A percentile compares a stretch with the other conserved stretches of the same genome.
These are phyloP conservation scores for Fragilariopsis cylindrus DNA, from an alignment of 108 stramenopile genomes.

Conservation along the genomic window DNA sequence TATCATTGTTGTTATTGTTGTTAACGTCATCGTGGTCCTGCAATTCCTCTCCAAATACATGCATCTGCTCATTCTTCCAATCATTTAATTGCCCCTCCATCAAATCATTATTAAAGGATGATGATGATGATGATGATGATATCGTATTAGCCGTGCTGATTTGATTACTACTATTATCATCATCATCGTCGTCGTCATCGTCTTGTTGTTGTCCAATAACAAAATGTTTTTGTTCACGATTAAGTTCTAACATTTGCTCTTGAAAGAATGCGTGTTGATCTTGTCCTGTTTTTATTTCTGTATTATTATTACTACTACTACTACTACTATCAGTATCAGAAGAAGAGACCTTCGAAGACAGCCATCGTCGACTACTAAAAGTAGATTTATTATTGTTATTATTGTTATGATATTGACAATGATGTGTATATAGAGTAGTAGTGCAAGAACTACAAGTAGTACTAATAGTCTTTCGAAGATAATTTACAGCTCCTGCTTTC, in stretches of 20 bases:
- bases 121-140: not conserved
- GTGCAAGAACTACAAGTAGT: no score
- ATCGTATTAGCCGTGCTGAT: not conserved
- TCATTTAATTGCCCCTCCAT: conserved; percentile 13
- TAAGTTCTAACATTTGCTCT: conserved; percentile 36
- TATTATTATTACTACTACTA: not conserved
- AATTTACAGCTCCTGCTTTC: no score
- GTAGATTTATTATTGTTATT: no score
- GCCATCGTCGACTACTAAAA: no score
- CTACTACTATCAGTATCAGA: not conserved
- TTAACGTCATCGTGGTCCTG: not conserved
- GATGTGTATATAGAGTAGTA: no score
- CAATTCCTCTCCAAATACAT: conserved; percentile 6
- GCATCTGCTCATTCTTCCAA: conserved; percentile 3
- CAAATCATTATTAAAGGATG: not conserved
- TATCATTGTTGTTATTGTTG: no score
- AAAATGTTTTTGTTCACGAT: conserved; percentile 24
- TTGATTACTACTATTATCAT: not conserved
- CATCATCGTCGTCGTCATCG: not conserved
- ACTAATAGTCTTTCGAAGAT: no score
- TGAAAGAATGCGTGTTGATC: conserved; percentile 43
- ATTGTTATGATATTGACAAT: no score
- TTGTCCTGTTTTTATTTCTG: not conserved
- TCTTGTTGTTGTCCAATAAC: conserved; percentile 3
- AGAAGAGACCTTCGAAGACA: no score